Conservation (phyloP, 2,329 filamentous ascomycete genomes). For the Escovopsis weberi region DNA sequence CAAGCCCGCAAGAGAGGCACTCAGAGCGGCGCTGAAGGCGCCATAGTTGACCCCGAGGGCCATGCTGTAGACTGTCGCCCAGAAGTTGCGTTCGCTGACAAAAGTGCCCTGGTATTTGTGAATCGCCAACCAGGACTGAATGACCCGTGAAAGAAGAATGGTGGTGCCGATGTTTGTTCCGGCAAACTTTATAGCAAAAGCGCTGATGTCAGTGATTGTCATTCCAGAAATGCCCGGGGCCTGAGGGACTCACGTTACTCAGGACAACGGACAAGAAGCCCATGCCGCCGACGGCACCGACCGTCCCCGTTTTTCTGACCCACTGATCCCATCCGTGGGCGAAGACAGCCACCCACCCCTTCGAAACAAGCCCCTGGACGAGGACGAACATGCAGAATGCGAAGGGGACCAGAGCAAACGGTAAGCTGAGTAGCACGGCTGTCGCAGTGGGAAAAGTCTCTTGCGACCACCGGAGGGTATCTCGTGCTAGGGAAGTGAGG, state of each 20-base stretch:
- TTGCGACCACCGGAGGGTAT: constrained; percentile 42
- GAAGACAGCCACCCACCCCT: constrained; percentile 61
- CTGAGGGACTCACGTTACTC: constrained; percentile 46
- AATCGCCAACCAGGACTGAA: constrained; percentile 54
- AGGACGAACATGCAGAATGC: constrained; percentile 63
- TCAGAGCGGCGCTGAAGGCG: constrained; percentile 59
- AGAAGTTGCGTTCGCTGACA: constrained; percentile 53
- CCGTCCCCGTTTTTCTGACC: constrained; percentile 52
- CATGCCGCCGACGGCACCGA: constrained; percentile 59
- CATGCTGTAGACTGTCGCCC: constrained; percentile 63
- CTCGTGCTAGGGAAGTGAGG: constrained; percentile 32
- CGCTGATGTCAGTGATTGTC: not conserved
- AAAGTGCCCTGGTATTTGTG: constrained; percentile 28
- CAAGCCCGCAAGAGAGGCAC: constrained; percentile 55
- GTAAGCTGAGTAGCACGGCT: constrained; percentile 50
- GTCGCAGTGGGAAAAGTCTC: constrained; percentile 58
- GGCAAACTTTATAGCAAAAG: constrained; percentile 39
- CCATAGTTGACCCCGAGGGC: constrained; percentile 62
- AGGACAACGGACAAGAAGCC: constrained; percentile 55
- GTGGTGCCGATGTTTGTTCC: constrained; percentile 67
- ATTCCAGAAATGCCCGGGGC: not conserved
- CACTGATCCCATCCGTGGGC: constrained; percentile 61
- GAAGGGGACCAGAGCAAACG: constrained; percentile 54
- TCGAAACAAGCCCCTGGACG: constrained; percentile 57
- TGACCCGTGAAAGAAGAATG: constrained; percentile 55